Conservation (phyloP, 2,329 filamentous ascomycete genomes). For the Aulographum hederae region DNA sequence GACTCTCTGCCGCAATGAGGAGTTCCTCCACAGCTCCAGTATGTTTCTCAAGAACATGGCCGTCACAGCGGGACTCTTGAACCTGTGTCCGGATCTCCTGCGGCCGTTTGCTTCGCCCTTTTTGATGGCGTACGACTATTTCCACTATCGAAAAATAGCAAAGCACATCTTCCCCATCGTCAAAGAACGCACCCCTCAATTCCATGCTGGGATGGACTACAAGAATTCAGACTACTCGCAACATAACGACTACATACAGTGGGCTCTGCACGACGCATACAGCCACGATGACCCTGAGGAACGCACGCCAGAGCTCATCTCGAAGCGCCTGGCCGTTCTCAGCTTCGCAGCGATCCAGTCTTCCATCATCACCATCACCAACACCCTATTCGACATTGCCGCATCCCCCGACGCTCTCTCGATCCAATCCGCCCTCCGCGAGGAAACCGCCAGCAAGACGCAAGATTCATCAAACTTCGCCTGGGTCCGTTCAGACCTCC, state of each 20-base stretch:
- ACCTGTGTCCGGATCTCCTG: slow-evolving; percentile 1
- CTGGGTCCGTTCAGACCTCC: slow-evolving; percentile 1
- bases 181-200: slow-evolving; percentile 11
- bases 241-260: slow-evolving; percentile 22
- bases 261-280: slow-evolving; percentile 19
- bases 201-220: slow-evolving; percentile 7
- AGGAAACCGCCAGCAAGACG: neutral
- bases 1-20: slow-evolving; percentile 3
- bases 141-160: slow-evolving; percentile 14
- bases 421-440: neutral
- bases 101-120: slow-evolving; percentile 2
- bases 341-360: slow-evolving; percentile 22
- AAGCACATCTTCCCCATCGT: slow-evolving; percentile 17
- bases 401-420: slow-evolving; percentile 8
- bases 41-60: slow-evolving; percentile 4
- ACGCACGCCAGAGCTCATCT: slow-evolving; percentile 14
- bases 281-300: slow-evolving; percentile 12
- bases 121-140: slow-evolving; percentile 13
- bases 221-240: slow-evolving; percentile 1
- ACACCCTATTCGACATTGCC: slow-evolving; percentile 20
- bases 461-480: neutral
- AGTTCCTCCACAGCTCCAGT: slow-evolving; percentile 2
- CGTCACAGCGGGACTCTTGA: slow-evolving; percentile 3
- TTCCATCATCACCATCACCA: slow-evolving; percentile 20
- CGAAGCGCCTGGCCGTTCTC: slow-evolving; percentile 15